Conservation (phyloP, 345 rosid species). For the Syzygium oleosum region DNA sequence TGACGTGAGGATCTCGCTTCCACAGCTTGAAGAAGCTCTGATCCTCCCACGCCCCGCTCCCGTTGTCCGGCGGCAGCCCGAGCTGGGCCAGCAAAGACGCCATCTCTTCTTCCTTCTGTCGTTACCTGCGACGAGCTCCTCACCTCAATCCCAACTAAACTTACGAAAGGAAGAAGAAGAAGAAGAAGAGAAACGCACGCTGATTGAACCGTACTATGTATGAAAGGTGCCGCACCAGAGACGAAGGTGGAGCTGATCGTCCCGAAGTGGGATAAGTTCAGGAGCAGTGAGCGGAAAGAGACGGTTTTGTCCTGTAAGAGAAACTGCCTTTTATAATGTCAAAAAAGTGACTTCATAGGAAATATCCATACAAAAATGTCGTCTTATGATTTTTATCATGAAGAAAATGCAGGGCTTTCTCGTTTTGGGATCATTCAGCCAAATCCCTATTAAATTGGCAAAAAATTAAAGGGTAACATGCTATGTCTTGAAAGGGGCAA, state of each 20-base stretch:
- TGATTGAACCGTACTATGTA: background rate
- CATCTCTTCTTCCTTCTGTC: background rate
- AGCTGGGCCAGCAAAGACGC: slow-evolving; percentile 36
- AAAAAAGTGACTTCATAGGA: background rate
- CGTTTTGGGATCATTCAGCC: background rate
- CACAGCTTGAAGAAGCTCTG: slow-evolving; percentile 75
- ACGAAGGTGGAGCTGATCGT: background rate
- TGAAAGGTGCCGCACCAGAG: background rate
- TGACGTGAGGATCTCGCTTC: slow-evolving; percentile 87
- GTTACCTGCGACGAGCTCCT: background rate
- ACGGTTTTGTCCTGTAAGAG: background rate
- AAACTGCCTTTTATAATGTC: no score
- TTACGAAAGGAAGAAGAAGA: background rate
- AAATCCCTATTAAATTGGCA: background rate
- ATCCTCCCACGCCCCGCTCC: slow-evolving; percentile 73
- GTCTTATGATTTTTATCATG: background rate
- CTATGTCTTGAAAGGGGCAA: background rate
- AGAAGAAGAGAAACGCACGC: background rate
- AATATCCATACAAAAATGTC: background rate
- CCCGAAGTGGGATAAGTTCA: background rate
- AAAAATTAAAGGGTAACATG: background rate
- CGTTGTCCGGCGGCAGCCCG: slow-evolving; percentile 48
- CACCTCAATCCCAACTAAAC: background rate
- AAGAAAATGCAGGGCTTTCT: background rate
- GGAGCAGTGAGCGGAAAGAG: background rate